A percentile compares a stretch with the other conserved stretches of the same genome.
Conservation (phyloP, 2,329 filamentous ascomycete species). For the Exophiala bonariae region DNA sequence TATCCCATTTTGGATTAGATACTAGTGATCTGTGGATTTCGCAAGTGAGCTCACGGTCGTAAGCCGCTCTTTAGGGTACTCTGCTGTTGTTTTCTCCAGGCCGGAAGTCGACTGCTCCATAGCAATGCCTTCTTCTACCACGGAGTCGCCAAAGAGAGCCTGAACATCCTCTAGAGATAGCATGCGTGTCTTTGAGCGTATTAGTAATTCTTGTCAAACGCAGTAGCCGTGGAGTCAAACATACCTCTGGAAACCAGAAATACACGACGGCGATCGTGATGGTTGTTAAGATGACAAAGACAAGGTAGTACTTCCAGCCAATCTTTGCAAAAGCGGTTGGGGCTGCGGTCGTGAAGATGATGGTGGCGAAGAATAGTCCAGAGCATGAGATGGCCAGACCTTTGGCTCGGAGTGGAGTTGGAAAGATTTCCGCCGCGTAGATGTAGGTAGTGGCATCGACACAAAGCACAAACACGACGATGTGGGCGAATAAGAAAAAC, state of each 20-base stretch:
- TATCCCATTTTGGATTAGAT: too few species aligned
- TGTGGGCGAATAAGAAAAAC: constrained; percentile 42
- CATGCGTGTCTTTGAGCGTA: too few species aligned
- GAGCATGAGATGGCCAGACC: constrained; percentile 8
- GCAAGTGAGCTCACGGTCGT: too few species aligned
- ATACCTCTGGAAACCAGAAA: constrained; percentile 58
- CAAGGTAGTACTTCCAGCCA: constrained; percentile 34
- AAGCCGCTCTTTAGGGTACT: too few species aligned
- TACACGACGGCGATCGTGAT: constrained; percentile 61
- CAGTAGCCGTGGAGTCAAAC: too few species aligned
- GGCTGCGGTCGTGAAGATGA: constrained; percentile 14
- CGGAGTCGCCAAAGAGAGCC: not conserved
- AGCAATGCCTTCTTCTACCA: too few species aligned
- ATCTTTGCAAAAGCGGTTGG: constrained; percentile 33
- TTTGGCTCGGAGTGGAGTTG: constrained; percentile 13
- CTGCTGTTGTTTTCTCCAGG: too few species aligned
- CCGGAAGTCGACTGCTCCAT: too few species aligned
- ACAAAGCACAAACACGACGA: constrained; percentile 39
- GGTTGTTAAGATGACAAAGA: constrained; percentile 21
- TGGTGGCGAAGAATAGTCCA: constrained; percentile 17
- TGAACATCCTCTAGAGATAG: not conserved
- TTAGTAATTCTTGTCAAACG: too few species aligned
- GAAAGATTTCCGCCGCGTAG: constrained; percentile 16
- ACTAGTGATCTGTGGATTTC: too few species aligned
- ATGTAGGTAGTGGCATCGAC: constrained; percentile 10